Evolutionary conservation across 768 basidiomycete genomes (phyloP).

Genomic region (Auricularia sp.): DNA sequence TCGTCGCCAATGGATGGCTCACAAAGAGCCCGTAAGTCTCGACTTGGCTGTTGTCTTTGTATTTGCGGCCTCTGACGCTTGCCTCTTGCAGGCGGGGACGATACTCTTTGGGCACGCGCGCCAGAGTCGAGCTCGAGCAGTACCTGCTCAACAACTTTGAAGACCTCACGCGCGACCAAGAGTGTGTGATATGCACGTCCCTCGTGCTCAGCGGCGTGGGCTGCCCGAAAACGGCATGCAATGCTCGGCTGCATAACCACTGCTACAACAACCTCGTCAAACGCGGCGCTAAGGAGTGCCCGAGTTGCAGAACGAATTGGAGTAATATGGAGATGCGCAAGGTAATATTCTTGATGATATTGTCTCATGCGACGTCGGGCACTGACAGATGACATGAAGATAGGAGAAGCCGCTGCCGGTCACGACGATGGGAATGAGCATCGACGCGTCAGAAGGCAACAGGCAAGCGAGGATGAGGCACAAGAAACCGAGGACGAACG

Average conservation of each 20-base stretch:
- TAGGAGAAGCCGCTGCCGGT: neutral
- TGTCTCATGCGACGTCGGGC: too few relatives aligned
- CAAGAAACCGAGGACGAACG: slow-evolving; percentile 8
- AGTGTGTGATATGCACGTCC: slow-evolving; percentile 29
- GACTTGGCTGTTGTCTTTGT: neutral
- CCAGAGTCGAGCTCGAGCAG: slow-evolving; percentile 58
- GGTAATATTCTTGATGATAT: neutral
- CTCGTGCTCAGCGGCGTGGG: slow-evolving; percentile 52
- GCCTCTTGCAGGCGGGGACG: slow-evolving; percentile 34
- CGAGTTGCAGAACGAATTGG: slow-evolving; percentile 53
- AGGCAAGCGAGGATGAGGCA: slow-evolving; percentile 7
- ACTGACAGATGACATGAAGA: neutral
- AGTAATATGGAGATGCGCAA: neutral
- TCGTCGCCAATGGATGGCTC: slow-evolving; percentile 77
- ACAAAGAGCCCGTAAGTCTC: slow-evolving; percentile 57
- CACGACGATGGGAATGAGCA: neutral
- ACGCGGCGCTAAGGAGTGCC: slow-evolving; percentile 29
- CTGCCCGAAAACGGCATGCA: slow-evolving; percentile 54
- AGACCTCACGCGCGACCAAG: slow-evolving; percentile 20
- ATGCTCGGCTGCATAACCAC: slow-evolving; percentile 50
- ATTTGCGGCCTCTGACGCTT: slow-evolving; percentile 1
- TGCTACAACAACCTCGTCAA: slow-evolving; percentile 48
- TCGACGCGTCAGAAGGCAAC: neutral
- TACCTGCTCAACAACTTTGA: slow-evolving; percentile 69
- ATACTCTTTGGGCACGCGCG: slow-evolving; percentile 66